Evolutionary conservation across 345 rosid species (phyloP).

Genomic region (Brassica juncea): DNA sequence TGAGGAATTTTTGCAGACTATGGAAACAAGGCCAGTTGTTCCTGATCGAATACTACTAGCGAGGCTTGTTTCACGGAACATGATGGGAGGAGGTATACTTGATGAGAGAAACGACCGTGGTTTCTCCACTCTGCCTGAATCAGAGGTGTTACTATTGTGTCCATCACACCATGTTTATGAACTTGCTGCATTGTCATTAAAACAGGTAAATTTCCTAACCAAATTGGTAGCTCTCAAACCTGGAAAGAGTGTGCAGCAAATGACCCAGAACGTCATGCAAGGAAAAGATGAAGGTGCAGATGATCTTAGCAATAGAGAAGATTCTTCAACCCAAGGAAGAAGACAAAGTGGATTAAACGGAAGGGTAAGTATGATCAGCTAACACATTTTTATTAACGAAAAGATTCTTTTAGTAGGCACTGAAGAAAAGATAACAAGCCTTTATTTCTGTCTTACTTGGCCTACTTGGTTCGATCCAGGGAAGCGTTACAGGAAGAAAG

Average conservation of each 20-base stretch:
- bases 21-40: background rate
- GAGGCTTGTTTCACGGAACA: background rate
- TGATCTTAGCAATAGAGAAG: slow-evolving; percentile 43
- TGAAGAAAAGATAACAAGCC: background rate
- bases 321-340: slow-evolving; percentile 35
- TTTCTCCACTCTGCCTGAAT: background rate
- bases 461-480: slow-evolving; percentile 48
- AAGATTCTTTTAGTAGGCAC: background rate
- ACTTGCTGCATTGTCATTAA: background rate
- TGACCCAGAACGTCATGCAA: slow-evolving; percentile 86
- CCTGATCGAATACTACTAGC: background rate
- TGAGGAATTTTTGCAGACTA: background rate
- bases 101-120: slow-evolving; percentile 47
- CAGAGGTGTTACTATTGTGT: slow-evolving; percentile 11
- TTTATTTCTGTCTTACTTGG: background rate
- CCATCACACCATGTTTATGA: background rate
- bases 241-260: slow-evolving; percentile 70
- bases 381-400: background rate
- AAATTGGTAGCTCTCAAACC: slow-evolving; percentile 88
- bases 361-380: slow-evolving; percentile 52
- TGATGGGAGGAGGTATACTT: background rate
- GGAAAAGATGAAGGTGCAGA: slow-evolving; percentile 97
- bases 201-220: slow-evolving; percentile 84
- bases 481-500: slow-evolving; percentile 69
- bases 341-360: slow-evolving; percentile 60